These are phyloP conservation scores for Aspergillus fumigatus DNA, from an alignment of 2,329 filamentous ascomycete species.

Conservation along the genomic window DNA sequence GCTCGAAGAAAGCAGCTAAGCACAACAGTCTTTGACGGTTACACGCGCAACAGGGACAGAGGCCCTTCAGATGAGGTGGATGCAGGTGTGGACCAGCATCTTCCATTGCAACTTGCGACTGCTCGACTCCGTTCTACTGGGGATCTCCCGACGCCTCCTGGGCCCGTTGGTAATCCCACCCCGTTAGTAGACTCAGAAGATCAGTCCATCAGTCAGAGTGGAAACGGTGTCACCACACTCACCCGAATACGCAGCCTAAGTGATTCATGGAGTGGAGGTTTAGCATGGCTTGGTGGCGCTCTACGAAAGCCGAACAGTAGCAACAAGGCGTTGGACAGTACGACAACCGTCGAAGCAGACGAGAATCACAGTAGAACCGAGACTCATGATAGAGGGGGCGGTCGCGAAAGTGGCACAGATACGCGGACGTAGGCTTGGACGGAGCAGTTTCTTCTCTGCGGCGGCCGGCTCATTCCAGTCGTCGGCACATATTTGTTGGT, in stretches of 20 bases:
- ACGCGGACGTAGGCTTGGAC: constrained; percentile 3
- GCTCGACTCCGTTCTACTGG: constrained; percentile 26
- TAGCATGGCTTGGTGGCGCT: constrained; percentile 34
- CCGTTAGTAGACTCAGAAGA: constrained; percentile 17
- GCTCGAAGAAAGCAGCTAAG: constrained; percentile 27
- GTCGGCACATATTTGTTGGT: constrained; percentile 7
- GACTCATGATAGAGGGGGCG: neutral
- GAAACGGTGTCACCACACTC: constrained; percentile 15
- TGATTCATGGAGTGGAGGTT: constrained; percentile 33
- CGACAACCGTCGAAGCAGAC: neutral
- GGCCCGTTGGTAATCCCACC: constrained; percentile 19
- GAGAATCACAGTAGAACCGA: neutral
- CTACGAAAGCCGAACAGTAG: constrained; percentile 19
- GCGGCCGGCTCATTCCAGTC: constrained; percentile 5
- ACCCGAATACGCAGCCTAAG: constrained; percentile 34
- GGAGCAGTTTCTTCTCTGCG: neutral
- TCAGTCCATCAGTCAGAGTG: constrained; percentile 5
- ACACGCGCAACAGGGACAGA: constrained; percentile 15
- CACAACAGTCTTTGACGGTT: constrained; percentile 19
- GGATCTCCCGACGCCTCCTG: constrained; percentile 14
- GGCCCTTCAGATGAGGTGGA: constrained; percentile 18
- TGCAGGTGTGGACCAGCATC: constrained; percentile 9
- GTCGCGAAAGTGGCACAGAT: neutral
- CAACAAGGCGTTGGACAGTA: neutral
- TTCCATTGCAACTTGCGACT: constrained; percentile 18